phyloP scores from a whole-genome alignment of 305 asterid species.

The Striga hermonthica region DNA sequence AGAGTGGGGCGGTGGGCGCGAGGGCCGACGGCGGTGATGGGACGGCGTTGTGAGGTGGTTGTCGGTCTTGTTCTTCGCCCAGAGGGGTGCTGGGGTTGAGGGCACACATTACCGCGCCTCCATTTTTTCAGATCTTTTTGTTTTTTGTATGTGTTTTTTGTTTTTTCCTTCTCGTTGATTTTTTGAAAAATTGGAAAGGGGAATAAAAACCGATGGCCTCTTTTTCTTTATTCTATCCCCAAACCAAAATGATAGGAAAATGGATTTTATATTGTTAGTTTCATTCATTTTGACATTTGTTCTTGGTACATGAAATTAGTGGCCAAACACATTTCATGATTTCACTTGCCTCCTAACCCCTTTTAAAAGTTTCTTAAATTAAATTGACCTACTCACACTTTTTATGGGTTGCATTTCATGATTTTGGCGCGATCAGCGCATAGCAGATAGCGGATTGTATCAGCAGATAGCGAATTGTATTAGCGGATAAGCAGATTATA shows the following conservation, averaged over 20 bases:
- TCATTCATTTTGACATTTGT: too few species aligned
- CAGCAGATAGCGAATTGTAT: too few species aligned
- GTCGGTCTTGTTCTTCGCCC: conserved; percentile 35
- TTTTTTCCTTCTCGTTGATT: background rate
- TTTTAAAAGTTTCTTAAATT: too few species aligned
- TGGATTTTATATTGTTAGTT: background rate
- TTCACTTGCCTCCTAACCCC: too few species aligned
- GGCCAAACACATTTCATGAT: too few species aligned
- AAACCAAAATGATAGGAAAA: background rate
- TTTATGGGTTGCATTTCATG: too few species aligned
- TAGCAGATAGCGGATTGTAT: too few species aligned
- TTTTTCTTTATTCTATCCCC: background rate
- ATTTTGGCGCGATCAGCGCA: too few species aligned
- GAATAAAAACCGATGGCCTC: background rate
- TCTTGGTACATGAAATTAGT: too few species aligned
- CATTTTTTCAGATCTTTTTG: conserved; percentile 39
- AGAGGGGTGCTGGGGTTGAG: conserved; percentile 34
- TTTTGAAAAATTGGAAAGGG: background rate
- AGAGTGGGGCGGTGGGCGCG: conserved; percentile 23
- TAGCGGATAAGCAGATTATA: too few species aligned
- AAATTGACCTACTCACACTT: too few species aligned
- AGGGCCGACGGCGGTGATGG: conserved; percentile 29
- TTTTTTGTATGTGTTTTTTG: conserved; percentile 15
- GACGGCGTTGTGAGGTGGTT: conserved; percentile 41
- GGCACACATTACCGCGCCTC: conserved; percentile 56